These are phyloP conservation scores for Asterionellopsis glacialis DNA, from an alignment of 108 stramenopile species.

Conservation along the genomic window DNA sequence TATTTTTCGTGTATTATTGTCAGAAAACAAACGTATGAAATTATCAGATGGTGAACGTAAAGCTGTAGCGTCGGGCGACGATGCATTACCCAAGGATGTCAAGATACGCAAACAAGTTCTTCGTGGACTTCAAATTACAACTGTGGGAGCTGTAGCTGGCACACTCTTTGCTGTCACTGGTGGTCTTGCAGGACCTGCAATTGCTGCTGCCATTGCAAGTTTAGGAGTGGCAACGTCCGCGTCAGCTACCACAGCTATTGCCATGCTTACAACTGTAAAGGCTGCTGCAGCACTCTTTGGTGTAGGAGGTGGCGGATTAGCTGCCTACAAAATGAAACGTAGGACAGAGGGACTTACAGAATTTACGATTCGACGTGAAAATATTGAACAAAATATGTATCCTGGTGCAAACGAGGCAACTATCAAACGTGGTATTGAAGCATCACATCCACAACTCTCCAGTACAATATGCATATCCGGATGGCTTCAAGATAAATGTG, in stretches of 20 bases:
- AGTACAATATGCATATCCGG: slow-evolving; percentile 19
- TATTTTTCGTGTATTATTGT: not conserved
- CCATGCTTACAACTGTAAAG: slow-evolving; percentile 30
- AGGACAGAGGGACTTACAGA: slow-evolving; percentile 41
- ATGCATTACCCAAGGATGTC: not conserved
- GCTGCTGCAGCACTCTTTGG: slow-evolving; percentile 47
- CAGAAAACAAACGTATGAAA: not conserved
- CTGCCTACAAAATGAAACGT: slow-evolving; percentile 52
- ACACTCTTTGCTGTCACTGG: slow-evolving; percentile 48
- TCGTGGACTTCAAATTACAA: slow-evolving; percentile 42
- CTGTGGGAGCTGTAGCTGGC: slow-evolving; percentile 38
- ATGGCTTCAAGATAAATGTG: slow-evolving; percentile 16
- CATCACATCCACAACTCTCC: slow-evolving; percentile 25
- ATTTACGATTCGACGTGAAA: slow-evolving; percentile 38
- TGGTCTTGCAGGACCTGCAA: slow-evolving; percentile 54
- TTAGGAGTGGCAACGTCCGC: slow-evolving; percentile 31
- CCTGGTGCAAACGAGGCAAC: slow-evolving; percentile 8
- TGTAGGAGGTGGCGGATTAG: slow-evolving; percentile 51
- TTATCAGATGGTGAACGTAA: not conserved
- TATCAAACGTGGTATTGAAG: slow-evolving; percentile 13
- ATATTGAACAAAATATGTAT: slow-evolving; percentile 40
- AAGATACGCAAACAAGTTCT: slow-evolving; percentile 2
- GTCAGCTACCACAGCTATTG: slow-evolving; percentile 30
- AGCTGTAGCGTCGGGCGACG: not conserved
- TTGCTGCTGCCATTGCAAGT: slow-evolving; percentile 42